Evolutionary conservation across 345 rosid species (phyloP).

Genomic region (Heritiera fomes): DNA sequence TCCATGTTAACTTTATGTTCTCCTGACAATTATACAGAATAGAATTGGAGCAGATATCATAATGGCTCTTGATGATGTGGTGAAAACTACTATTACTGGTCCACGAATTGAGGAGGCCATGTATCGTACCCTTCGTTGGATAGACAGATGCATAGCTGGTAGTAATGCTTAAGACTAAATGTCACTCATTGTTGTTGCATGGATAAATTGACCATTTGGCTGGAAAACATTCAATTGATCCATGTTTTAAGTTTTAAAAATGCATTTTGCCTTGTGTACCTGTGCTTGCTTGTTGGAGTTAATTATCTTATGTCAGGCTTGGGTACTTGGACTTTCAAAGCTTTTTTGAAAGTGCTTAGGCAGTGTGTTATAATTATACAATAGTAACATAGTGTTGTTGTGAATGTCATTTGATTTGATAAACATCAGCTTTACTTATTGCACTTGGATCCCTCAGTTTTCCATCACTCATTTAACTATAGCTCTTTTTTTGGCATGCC

Average conservation of each 20-base stretch:
- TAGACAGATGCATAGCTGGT: slow-evolving; percentile 80
- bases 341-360: not conserved
- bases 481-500: not conserved
- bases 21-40: slow-evolving; percentile 47
- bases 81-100: slow-evolving; percentile 75
- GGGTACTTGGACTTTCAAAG: slow-evolving; percentile 8
- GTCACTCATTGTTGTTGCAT: not conserved
- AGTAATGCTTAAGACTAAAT: slow-evolving; percentile 5
- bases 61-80: slow-evolving; percentile 92
- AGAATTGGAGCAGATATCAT: slow-evolving; percentile 87
- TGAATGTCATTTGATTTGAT: not conserved
- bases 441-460: slow-evolving; percentile 4
- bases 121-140: slow-evolving; percentile 88
- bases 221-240: not conserved
- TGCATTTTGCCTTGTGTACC: slow-evolving; percentile 9
- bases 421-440: not conserved
- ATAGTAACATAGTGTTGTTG: not conserved
- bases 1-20: slow-evolving; percentile 19
- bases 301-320: slow-evolving; percentile 6
- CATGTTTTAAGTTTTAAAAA: not conserved
- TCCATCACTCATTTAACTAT: not conserved
- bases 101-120: slow-evolving; percentile 84
- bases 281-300: slow-evolving; percentile 1
- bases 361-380: not conserved
- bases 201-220: slow-evolving; percentile 11